Base-by-base conservation (phyloP, 352 stramenopile species). In the Phytophthora lateralis region DNA sequence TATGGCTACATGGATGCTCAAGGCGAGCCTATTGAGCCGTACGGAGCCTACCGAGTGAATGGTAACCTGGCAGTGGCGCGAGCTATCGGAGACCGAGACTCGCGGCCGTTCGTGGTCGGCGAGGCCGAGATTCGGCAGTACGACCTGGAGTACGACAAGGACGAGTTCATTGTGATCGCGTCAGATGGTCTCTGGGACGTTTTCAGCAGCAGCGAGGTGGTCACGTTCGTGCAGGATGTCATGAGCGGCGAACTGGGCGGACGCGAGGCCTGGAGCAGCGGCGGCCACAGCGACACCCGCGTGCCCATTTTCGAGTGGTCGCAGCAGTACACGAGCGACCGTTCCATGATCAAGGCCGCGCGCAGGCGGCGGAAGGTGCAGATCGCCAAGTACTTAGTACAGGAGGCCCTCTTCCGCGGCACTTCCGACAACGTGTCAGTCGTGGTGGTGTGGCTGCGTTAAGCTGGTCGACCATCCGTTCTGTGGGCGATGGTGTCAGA, bases 121-220 rank as follows among this genome's bases (percentile, higher is more conserved):
- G 85, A 96, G 34, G 78, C 80, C 4, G 89, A 97, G 51, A 82
- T 97, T 34, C 78, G 85, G 45, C 76, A 79, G 27, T 86, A 95
- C 53, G 73, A 88, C 42, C 77, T 89, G 7, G 81, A 94, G 56
- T 81, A 85, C 68, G 75, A 78, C 57, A 85, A 88, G 55, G 86
- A 97, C 66, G 76, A 97, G 47, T 98, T 98, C 55, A 91, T 97
- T 66, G 93, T 98, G 56, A 69, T 98, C 26, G 94, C 93, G 17
- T 97, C 83, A 15, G 94, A 98, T 53, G 94, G 94, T 0, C 75
- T 98, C 2, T 98, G 93, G 93, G 94, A 98, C 55, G 91, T 98
- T 24, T 98, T 98, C 57, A 91, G 75, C 10, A 97, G 82, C 51
- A 88, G 97, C 32, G 88, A 97, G 58, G 90, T 93, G 15, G 87